Percentiles rank a stretch among this genome's conserved stretches.
phyloP scores from a whole-genome alignment of 305 asterid species.

The Rubia occidens region DNA sequence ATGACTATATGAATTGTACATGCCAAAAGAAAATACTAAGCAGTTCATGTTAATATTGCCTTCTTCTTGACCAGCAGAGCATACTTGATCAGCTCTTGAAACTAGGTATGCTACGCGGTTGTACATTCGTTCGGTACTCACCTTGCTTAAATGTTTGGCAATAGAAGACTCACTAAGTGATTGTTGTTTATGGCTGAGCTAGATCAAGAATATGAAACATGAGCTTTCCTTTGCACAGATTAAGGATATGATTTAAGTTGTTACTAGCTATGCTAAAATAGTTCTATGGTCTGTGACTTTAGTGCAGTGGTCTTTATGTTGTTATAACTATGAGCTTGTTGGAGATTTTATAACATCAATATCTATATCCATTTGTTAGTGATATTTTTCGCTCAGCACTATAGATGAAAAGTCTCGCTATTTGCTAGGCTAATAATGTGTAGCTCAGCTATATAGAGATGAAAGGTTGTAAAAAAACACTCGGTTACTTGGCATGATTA shows the following conservation, averaged over 20 bases:
- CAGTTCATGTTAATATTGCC: no score
- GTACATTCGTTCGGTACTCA: no score
- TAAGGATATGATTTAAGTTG: constrained; percentile 3
- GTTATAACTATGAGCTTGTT: constrained; percentile 5
- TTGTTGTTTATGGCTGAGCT: constrained; percentile 5
- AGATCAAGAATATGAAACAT: neutral
- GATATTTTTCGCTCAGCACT: neutral
- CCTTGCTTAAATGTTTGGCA: no score
- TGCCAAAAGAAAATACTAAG: no score
- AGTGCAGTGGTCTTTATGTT: constrained; percentile 4
- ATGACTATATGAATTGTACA: no score
- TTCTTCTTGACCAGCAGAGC: no score
- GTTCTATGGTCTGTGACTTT: constrained; percentile 3
- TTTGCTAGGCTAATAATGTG: neutral
- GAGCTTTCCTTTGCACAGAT: constrained; percentile 1
- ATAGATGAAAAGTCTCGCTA: neutral
- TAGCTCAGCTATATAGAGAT: neutral
- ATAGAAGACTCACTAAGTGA: constrained; percentile 4
- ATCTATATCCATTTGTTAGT: neutral
- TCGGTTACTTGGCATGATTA: neutral
- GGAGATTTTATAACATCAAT: neutral
- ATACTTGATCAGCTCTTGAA: no score
- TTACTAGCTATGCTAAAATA: constrained; percentile 1
- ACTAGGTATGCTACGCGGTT: no score
- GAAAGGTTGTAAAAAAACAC: neutral